Evolutionary conservation across 2,329 filamentous ascomycete species (phyloP).

Genomic region (Ophiosphaerella narmari): DNA sequence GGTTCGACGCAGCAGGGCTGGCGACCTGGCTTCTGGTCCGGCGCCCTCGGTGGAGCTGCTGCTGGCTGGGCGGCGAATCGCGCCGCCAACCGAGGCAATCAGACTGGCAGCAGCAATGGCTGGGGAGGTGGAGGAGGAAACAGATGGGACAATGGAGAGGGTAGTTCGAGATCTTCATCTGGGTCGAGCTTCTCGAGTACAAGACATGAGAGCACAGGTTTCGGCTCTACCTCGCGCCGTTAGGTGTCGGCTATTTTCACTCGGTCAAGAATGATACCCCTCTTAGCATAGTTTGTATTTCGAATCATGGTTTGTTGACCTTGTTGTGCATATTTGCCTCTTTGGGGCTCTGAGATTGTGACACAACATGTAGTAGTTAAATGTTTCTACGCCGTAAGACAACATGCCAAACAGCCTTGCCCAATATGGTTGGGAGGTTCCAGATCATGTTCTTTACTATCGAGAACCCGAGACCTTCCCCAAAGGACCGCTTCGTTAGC

Average conservation of each 20-base stretch:
- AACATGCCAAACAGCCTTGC: too few species aligned
- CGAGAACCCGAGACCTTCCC: too few species aligned
- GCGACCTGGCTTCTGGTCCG: constrained; percentile 77
- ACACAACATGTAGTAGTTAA: background rate
- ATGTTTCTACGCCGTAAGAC: background rate
- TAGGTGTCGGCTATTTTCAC: constrained; percentile 18
- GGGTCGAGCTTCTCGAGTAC: constrained; percentile 50
- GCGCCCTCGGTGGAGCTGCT: constrained; percentile 69
- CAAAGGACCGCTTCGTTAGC: too few species aligned
- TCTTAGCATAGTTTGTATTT: background rate
- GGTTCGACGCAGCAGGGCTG: constrained; percentile 56
- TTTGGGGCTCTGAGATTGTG: too few species aligned
- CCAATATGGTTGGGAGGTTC: too few species aligned
- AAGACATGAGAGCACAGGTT: constrained; percentile 71
- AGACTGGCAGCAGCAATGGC: constrained; percentile 40
- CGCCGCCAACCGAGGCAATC: constrained; percentile 46
- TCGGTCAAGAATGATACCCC: constrained; percentile 41
- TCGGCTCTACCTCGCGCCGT: constrained; percentile 66
- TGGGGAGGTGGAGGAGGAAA: constrained; percentile 37
- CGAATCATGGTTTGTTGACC: too few species aligned
- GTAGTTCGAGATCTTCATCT: constrained; percentile 42
- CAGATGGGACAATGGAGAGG: constrained; percentile 43
- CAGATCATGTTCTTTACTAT: too few species aligned
- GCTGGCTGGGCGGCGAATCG: constrained; percentile 68
- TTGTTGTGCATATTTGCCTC: too few species aligned